These are phyloP conservation scores for Trichophyton verrucosum DNA, from an alignment of 2,329 filamentous ascomycete genomes.

Conservation along the genomic window DNA sequence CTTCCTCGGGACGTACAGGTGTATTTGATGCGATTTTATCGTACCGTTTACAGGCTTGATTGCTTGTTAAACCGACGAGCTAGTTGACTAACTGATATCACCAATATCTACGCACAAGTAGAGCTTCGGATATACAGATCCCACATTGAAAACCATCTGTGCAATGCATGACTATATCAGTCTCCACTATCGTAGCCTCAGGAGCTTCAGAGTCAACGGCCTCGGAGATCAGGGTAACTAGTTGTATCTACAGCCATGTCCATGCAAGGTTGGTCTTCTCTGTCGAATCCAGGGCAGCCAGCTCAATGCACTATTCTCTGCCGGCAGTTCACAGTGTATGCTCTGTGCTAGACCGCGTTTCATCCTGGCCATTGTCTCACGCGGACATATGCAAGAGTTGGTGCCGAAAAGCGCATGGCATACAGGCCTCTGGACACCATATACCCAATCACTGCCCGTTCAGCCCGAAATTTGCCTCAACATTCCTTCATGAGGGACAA, in stretches of 20 bases:
- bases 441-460: neutral
- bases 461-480: neutral
- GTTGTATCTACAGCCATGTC: neutral
- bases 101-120: too few species aligned
- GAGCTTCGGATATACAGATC: too few species aligned
- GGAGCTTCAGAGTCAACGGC: neutral
- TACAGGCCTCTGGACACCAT: neutral
- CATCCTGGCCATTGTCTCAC: neutral
- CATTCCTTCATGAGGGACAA: neutral
- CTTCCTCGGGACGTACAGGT: too few species aligned
- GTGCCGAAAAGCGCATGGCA: neutral
- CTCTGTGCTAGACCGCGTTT: neutral
- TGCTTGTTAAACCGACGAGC: too few species aligned
- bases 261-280: neutral
- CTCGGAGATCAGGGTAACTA: neutral
- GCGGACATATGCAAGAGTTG: neutral
- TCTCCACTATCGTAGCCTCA: neutral
- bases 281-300: neutral
- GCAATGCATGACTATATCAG: neutral
- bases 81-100: too few species aligned
- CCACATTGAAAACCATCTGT: neutral
- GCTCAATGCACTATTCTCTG: neutral
- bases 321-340: neutral
- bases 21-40: too few species aligned
- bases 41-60: too few species aligned